phyloP scores from a whole-genome alignment of 2,329 filamentous ascomycete species.

The Cladosporium sp. region DNA sequence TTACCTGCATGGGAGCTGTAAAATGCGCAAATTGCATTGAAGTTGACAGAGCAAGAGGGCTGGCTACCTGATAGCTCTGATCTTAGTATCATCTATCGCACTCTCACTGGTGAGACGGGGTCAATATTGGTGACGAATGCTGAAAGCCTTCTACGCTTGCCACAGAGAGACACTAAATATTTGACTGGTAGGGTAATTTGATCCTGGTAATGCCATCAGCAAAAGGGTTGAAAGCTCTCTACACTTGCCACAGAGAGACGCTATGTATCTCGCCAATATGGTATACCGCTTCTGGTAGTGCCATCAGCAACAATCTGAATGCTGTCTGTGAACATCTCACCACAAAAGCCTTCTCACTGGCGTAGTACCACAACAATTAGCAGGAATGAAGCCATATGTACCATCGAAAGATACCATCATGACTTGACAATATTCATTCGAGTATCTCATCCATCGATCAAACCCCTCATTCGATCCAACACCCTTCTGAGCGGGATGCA shows the following conservation, averaged over 20 bases:
- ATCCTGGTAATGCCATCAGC: background rate
- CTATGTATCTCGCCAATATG: background rate
- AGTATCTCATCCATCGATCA: slow-evolving; percentile 3
- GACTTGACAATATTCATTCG: background rate
- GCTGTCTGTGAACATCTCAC: background rate
- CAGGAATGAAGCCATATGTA: background rate
- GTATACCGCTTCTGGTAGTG: background rate
- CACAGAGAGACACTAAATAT: background rate
- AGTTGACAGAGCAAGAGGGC: background rate
- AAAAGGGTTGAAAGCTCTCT: background rate
- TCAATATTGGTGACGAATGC: too few species aligned
- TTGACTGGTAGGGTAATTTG: background rate
- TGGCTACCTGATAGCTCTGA: background rate
- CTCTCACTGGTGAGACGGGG: background rate
- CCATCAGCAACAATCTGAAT: background rate
- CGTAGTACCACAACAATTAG: background rate
- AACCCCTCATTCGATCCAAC: background rate
- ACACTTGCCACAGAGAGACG: background rate
- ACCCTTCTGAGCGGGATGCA: slow-evolving; percentile 28
- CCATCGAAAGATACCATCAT: background rate
- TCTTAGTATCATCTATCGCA: background rate
- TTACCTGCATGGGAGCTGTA: background rate
- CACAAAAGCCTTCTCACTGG: background rate
- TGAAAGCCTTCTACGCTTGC: background rate
- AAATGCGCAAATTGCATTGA: background rate